Percentiles rank a stretch among this genome's conserved stretches.
Conservation (phyloP, 2,329 filamentous ascomycete species). For the Penicillium sp. region DNA sequence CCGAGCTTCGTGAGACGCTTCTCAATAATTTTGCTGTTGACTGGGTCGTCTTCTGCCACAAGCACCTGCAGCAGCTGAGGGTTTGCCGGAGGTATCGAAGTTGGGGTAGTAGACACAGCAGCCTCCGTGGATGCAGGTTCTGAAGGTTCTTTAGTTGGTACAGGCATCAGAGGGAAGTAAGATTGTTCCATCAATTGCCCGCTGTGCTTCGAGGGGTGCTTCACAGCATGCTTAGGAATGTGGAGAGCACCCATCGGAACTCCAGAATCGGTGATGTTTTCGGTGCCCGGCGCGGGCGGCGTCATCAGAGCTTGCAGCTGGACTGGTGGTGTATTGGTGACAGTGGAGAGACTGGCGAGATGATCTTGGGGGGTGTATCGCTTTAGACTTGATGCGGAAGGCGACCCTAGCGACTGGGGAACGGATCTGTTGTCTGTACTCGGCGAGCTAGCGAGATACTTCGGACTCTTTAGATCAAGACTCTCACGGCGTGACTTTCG, state of each 20-base stretch:
- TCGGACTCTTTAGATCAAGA: constrained; percentile 4
- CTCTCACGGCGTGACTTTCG: constrained; percentile 14
- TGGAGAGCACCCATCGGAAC: constrained; percentile 32
- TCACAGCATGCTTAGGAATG: constrained; percentile 23
- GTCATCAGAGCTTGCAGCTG: constrained; percentile 20
- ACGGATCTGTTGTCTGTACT: not conserved
- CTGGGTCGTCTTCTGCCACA: constrained; percentile 83
- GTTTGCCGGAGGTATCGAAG: not conserved
- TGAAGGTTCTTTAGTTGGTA: not conserved
- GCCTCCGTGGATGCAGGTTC: constrained; percentile 3
- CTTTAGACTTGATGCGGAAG: constrained; percentile 4
- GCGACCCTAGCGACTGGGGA: not conserved
- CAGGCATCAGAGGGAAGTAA: constrained; percentile 16
- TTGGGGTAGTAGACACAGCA: constrained; percentile 9
- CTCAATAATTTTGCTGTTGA: constrained; percentile 79
- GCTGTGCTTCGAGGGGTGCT: constrained; percentile 9
- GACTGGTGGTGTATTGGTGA: constrained; percentile 14
- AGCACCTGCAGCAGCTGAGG: constrained; percentile 51
- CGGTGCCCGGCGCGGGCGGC: constrained; percentile 25
- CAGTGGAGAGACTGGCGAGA: constrained; percentile 11
- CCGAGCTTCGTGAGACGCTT: constrained; percentile 77
- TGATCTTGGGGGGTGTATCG: constrained; percentile 5
- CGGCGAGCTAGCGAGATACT: constrained; percentile 7
- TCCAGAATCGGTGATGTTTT: constrained; percentile 34
- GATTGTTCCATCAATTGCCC: constrained; percentile 7